phyloP scores from a whole-genome alignment of 805 yeast species.

The Candida pini region DNA sequence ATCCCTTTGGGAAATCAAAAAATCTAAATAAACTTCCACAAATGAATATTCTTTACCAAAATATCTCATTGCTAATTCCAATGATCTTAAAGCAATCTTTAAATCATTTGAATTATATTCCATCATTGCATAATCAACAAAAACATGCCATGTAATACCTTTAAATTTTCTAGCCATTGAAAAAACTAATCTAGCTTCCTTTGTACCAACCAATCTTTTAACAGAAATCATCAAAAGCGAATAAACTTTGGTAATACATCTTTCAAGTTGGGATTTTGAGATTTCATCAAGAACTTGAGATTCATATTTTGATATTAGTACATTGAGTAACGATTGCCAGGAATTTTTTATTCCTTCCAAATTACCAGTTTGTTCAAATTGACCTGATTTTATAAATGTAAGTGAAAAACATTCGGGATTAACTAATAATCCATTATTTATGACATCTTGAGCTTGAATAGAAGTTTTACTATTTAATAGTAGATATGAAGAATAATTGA shows the following conservation, averaged over 20 bases:
- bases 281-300: slow-evolving; percentile 13
- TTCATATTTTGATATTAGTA: slow-evolving; percentile 35
- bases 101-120: slow-evolving; percentile 66
- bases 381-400: slow-evolving; percentile 61
- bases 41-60: slow-evolving; percentile 50
- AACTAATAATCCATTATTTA: slow-evolving; percentile 50
- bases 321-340: slow-evolving; percentile 46
- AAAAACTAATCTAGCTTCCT: slow-evolving; percentile 68
- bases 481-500: slow-evolving; percentile 38
- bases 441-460: slow-evolving; percentile 34
- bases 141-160: slow-evolving; percentile 68
- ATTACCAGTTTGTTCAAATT: slow-evolving; percentile 55
- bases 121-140: slow-evolving; percentile 73
- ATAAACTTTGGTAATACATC: slow-evolving; percentile 58
- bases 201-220: slow-evolving; percentile 43
- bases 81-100: slow-evolving; percentile 67
- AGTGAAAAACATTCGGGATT: slow-evolving; percentile 70
- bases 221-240: slow-evolving; percentile 64
- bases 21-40: slow-evolving; percentile 64
- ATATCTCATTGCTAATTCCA: slow-evolving; percentile 69
- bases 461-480: slow-evolving; percentile 9
- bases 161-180: slow-evolving; percentile 60
- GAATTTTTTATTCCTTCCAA: slow-evolving; percentile 43
- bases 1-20: slow-evolving; percentile 62
- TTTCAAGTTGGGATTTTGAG: slow-evolving; percentile 9